Percentiles rank a stretch among this genome's conserved stretches.
Evolutionary conservation across 208 protist genomes (phyloP).

Genomic region (Wallacemonas rigidus): DNA sequence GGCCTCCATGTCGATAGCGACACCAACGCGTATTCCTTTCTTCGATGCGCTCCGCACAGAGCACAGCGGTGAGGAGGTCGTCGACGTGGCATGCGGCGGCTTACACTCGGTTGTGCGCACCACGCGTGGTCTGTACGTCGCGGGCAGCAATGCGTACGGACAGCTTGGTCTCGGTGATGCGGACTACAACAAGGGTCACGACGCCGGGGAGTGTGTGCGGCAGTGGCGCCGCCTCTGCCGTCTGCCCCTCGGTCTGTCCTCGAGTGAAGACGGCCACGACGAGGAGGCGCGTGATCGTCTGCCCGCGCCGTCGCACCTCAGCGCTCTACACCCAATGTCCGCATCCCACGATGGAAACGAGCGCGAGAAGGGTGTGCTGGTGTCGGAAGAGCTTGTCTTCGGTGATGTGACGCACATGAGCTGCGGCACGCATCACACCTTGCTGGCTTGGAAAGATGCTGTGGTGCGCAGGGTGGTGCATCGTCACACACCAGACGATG

Average conservation of each 20-base stretch:
- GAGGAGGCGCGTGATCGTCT: not conserved
- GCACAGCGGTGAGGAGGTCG: not conserved
- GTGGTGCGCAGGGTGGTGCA: constrained; percentile 17
- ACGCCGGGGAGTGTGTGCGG: not conserved
- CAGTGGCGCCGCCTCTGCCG: constrained; percentile 1
- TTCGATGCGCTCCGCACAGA: constrained; percentile 24
- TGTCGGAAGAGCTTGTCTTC: constrained; percentile 23
- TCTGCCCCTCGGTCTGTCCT: not conserved
- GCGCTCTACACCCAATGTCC: too few species aligned
- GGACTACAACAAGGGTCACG: not conserved
- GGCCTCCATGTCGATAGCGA: not conserved
- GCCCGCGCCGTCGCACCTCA: not conserved
- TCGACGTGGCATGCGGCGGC: constrained; percentile 44
- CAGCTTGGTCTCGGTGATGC: constrained; percentile 72
- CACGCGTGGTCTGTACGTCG: constrained; percentile 61
- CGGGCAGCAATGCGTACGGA: constrained; percentile 75
- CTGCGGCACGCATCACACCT: constrained; percentile 80
- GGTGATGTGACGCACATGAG: constrained; percentile 76
- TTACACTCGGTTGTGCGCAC: constrained; percentile 62
- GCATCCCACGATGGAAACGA: not conserved
- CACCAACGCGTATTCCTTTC: constrained; percentile 50
- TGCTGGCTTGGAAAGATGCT: constrained; percentile 62
- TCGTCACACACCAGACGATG: too few species aligned
- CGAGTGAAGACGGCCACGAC: not conserved
- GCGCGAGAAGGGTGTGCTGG: not conserved